A percentile compares a stretch with the other conserved stretches of the same genome.
Conservation (phyloP, 2,329 filamentous ascomycete species). For the Fusarium xyrophilum region DNA sequence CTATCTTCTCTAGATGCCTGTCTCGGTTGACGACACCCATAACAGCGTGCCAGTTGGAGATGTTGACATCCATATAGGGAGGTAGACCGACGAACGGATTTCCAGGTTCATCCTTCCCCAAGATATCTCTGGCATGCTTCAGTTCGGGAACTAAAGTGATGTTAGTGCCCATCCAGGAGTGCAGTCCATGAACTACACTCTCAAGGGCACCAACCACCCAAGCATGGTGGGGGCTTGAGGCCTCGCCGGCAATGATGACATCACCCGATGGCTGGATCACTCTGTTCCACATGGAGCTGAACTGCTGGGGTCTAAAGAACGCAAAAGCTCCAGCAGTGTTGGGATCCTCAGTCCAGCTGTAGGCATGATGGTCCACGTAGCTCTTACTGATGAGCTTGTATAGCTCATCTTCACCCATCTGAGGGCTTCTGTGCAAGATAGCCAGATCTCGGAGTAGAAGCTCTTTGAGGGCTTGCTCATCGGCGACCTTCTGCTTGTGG, state of each 20-base stretch:
- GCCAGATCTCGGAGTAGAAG: neutral
- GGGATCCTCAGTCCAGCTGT: neutral
- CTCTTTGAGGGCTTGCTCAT: neutral
- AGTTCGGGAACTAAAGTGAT: neutral
- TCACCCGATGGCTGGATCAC: conserved; percentile 19
- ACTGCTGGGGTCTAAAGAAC: conserved; percentile 17
- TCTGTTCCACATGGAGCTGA: conserved; percentile 11
- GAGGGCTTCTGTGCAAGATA: neutral
- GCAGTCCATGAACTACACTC: conserved; percentile 1
- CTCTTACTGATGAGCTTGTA: conserved; percentile 1
- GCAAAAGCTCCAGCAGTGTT: conserved; percentile 22
- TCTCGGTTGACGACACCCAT: neutral
- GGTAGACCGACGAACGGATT: conserved; percentile 4
- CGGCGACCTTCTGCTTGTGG: neutral
- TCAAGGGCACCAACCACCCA: conserved; percentile 12
- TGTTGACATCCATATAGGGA: neutral
- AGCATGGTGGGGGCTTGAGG: conserved; percentile 5
- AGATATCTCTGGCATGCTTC: neutral
- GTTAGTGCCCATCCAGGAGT: conserved; percentile 5
- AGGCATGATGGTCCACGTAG: conserved; percentile 5
- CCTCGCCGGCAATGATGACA: conserved; percentile 17
- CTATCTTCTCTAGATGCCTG: neutral
- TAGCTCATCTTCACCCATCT: neutral
- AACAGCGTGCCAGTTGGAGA: neutral
- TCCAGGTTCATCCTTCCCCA: neutral